Conservation (phyloP, 176 grass and related monocot species). For the Aegilops umbellulata region DNA sequence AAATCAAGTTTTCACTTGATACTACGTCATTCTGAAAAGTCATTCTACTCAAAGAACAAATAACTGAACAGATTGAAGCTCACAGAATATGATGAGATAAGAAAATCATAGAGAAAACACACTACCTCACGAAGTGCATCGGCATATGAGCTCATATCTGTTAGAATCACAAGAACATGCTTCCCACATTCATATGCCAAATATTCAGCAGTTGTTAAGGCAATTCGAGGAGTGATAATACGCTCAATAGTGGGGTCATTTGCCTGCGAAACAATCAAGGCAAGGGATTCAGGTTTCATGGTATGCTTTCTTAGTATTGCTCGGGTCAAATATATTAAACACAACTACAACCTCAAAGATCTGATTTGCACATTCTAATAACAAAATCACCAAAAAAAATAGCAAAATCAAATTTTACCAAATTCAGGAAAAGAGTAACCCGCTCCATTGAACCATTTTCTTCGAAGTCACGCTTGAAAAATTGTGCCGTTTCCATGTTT, state of each 20-base stretch:
- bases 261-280: slow-evolving; percentile 44
- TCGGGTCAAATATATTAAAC: background rate
- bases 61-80: background rate
- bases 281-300: background rate
- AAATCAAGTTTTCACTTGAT: too few relatives aligned
- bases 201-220: slow-evolving; percentile 88
- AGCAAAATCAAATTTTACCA: slow-evolving; percentile 45
- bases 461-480: slow-evolving; percentile 96
- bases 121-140: slow-evolving; percentile 93
- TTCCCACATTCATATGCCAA: slow-evolving; percentile 95
- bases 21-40: background rate
- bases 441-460: slow-evolving; percentile 98
- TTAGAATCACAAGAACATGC: slow-evolving; percentile 90
- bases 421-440: slow-evolving; percentile 89
- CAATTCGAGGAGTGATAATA: slow-evolving; percentile 94
- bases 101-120: background rate
- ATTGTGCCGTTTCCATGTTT: slow-evolving; percentile 95
- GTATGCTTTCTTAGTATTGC: slow-evolving; percentile 1
- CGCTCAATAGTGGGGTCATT: slow-evolving; percentile 97
- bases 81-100: slow-evolving; percentile 11
- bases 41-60: slow-evolving; percentile 1
- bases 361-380: background rate
- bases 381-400: background rate
- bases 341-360: background rate
- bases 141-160: slow-evolving; percentile 95